These are phyloP conservation scores for Dothideomycetidae sp. DNA, from an alignment of 2,329 filamentous ascomycete genomes.

Conservation along the genomic window DNA sequence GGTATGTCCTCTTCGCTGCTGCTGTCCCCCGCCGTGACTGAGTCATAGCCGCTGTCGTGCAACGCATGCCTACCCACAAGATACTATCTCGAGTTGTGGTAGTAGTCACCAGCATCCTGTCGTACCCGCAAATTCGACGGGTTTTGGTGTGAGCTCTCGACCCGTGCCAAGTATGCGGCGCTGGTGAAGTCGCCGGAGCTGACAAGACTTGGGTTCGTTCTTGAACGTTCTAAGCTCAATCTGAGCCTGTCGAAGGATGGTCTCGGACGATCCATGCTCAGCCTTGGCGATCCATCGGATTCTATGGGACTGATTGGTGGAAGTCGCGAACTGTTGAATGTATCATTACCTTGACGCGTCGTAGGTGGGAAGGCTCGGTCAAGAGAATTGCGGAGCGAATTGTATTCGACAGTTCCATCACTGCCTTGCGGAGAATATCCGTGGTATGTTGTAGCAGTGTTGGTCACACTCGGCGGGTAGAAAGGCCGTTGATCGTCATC, in stretches of 20 bases:
- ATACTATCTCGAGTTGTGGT: background rate
- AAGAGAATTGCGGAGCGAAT: conserved; percentile 33
- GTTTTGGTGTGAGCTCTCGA: conserved; percentile 44
- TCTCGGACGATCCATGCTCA: conserved; percentile 44
- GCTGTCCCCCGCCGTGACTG: no score
- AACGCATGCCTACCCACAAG: no score
- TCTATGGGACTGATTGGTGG: conserved; percentile 6
- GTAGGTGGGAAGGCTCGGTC: conserved; percentile 27
- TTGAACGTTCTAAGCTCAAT: conserved; percentile 65
- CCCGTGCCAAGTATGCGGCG: conserved; percentile 66
- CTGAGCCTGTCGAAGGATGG: conserved; percentile 82
- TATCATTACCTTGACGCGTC: background rate
- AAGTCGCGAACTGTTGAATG: conserved; percentile 4
- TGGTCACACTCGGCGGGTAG: conserved; percentile 77
- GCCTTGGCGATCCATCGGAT: background rate
- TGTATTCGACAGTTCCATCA: conserved; percentile 76
- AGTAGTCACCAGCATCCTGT: background rate
- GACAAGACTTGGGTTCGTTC: conserved; percentile 64
- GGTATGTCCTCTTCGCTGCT: no score
- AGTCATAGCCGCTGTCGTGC: no score
- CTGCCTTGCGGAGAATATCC: conserved; percentile 78
- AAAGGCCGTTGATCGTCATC: conserved; percentile 76
- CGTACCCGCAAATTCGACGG: background rate
- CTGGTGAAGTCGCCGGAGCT: conserved; percentile 82
- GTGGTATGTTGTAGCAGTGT: conserved; percentile 64